These are phyloP conservation scores for Suillus alpinus DNA, from an alignment of 768 basidiomycete species.

Conservation along the genomic window DNA sequence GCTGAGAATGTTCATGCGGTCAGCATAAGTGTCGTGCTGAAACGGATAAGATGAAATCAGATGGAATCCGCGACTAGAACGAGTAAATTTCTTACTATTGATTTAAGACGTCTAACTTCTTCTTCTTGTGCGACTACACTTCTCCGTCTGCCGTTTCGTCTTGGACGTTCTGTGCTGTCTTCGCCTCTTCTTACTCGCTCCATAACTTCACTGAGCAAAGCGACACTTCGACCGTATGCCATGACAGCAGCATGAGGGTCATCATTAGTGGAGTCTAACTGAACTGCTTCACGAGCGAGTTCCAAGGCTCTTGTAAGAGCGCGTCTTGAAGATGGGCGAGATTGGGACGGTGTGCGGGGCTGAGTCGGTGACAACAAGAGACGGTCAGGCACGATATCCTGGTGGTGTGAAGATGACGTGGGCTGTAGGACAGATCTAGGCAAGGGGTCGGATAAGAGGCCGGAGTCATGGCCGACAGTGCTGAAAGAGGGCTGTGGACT, in stretches of 20 bases:
- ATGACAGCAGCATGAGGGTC: conserved; percentile 86
- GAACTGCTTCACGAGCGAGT: conserved; percentile 86
- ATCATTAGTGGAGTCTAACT: conserved; percentile 83
- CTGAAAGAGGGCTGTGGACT: conserved; percentile 24
- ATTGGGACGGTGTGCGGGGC: conserved; percentile 43
- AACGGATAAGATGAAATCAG: conserved; percentile 2
- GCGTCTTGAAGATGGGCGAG: conserved; percentile 71
- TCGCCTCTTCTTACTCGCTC: conserved; percentile 84
- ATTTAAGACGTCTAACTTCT: conserved; percentile 80
- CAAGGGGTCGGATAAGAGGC: conserved; percentile 56
- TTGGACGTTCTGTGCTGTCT: conserved; percentile 68
- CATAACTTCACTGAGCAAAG: conserved; percentile 89
- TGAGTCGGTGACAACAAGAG: conserved; percentile 43
- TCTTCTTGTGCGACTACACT: conserved; percentile 90
- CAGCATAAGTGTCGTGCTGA: conserved; percentile 93
- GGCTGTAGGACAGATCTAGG: conserved; percentile 48
- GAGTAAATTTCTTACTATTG: conserved; percentile 61
- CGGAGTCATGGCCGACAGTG: conserved; percentile 33
- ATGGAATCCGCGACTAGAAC: background rate
- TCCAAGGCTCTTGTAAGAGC: conserved; percentile 85
- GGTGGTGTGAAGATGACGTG: conserved; percentile 23
- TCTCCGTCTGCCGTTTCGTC: conserved; percentile 59
- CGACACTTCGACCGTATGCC: conserved; percentile 85
- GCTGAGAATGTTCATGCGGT: conserved; percentile 90
- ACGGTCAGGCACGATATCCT: conserved; percentile 44